Base-by-base conservation (phyloP, 345 rosid species). In the Geranium rotundifolium region DNA sequence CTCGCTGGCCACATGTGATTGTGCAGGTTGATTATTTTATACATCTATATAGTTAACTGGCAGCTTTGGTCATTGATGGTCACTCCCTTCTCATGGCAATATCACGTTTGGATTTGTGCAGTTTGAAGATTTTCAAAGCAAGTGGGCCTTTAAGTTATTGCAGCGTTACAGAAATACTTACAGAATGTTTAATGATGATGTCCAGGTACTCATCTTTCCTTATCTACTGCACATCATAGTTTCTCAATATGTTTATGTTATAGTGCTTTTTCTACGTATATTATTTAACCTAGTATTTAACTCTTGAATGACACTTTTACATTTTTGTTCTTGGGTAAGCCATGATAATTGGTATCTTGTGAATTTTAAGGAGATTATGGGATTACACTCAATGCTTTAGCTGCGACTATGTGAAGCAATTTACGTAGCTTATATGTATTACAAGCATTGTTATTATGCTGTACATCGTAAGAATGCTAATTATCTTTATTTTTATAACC, bases 121-220 rank as follows among this genome's bases (percentile, higher is more conserved):
- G 97, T 93, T 93, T 76, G 99, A 93, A 80, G 99, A 93, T 82
- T 93, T 93, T 76, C 97, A 93, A 78, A 93, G 99, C 89, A 93
- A 93, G 80, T 93, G 99, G 99, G 99, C 99, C 56, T 87, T 93
- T 80, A 89, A 89, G 84, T 76, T 93, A 70, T 76, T 93, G 84
- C 97, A 87, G 85, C 81, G 95, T 23, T 93, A 87, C 63, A 86
- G 99, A 80, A 71, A 71, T 72, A 70, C 75, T 29, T 83, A 87
- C 66, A 82, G 97, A 72, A 93, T 93, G 99, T 93, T 93, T 70
- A 93, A 93, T 18, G 99, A 93, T 82, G 99, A 93, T 81, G 99
- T 93, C 75, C 97, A 93, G 97, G 97, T 89, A 75, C 68, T 69
- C 76, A 67, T 55, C n/a, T 67, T 67, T 64, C 62, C 68, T 56